These are phyloP conservation scores for Fusarium odoratissimum DNA, from an alignment of 2,329 filamentous ascomycete species.

Conservation along the genomic window DNA sequence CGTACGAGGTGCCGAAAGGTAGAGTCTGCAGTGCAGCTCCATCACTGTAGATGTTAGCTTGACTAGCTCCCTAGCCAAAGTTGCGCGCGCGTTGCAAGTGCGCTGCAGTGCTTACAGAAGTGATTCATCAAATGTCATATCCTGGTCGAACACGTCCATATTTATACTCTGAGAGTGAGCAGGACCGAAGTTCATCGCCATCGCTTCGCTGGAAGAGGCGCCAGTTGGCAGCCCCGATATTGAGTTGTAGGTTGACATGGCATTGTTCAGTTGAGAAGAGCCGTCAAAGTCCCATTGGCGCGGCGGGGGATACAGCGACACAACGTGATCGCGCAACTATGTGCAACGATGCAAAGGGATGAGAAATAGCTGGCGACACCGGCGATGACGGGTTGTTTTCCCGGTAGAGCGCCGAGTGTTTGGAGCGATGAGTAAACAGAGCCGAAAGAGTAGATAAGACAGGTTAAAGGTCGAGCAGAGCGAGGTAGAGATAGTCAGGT, in stretches of 20 bases:
- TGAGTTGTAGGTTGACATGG: conserved; percentile 69
- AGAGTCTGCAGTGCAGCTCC: conserved; percentile 50
- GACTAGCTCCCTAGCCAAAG: neutral
- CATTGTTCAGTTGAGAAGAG: conserved; percentile 55
- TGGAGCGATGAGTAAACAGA: conserved; percentile 30
- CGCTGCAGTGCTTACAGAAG: conserved; percentile 58
- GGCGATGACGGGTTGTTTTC: conserved; percentile 5
- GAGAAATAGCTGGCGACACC: conserved; percentile 5
- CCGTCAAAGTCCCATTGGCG: conserved; percentile 47
- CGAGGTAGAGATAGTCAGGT: conserved; percentile 18
- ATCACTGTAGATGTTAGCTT: conserved; percentile 47
- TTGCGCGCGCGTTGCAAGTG: conserved; percentile 29
- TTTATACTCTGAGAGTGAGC: conserved; percentile 52
- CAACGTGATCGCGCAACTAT: conserved; percentile 29
- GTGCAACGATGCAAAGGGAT: conserved; percentile 22
- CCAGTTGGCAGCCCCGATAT: conserved; percentile 63
- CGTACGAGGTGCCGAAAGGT: conserved; percentile 70
- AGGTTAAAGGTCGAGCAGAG: neutral
- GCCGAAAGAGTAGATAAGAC: conserved; percentile 2
- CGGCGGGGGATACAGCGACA: conserved; percentile 35
- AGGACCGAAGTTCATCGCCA: conserved; percentile 57
- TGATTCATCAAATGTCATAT: conserved; percentile 66
- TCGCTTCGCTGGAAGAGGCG: conserved; percentile 58
- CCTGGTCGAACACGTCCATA: conserved; percentile 65
- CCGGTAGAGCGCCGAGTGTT: conserved; percentile 21